phyloP scores from a whole-genome alignment of 106 monocot genomes.

The Dioscorea alata region DNA sequence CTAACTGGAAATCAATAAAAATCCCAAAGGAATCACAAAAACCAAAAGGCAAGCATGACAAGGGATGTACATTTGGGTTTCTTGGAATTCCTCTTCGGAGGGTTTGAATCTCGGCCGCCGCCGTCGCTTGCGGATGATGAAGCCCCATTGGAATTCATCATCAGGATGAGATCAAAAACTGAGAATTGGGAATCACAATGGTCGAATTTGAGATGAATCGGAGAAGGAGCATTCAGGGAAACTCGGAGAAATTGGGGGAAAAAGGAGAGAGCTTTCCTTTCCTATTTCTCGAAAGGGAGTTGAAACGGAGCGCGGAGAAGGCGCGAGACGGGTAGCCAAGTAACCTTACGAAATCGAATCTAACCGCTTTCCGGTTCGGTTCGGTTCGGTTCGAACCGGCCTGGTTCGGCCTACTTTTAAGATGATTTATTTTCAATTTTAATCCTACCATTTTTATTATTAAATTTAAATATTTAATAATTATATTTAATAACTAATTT shows the following conservation, averaged over 20 bases:
- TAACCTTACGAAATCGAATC: too few relatives aligned
- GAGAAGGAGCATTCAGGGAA: neutral
- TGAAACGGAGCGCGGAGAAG: neutral
- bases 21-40: neutral
- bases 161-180: neutral
- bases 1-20: neutral
- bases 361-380: too few relatives aligned
- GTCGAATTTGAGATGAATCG: neutral
- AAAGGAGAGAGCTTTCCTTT: neutral
- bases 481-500: too few relatives aligned
- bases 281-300: neutral
- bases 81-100: slow-evolving; percentile 30
- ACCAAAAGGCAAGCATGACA: neutral
- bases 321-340: neutral
- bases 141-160: slow-evolving; percentile 6
- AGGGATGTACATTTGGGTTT: slow-evolving; percentile 36
- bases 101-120: slow-evolving; percentile 4
- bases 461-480: too few relatives aligned
- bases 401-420: too few relatives aligned
- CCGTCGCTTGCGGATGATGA: slow-evolving; percentile 11
- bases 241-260: neutral
- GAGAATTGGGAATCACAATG: neutral
- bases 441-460: too few relatives aligned
- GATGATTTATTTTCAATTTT: too few relatives aligned
- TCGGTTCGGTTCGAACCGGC: too few relatives aligned